Base-by-base conservation (phyloP, 2,329 filamentous ascomycete species). In the Diatrype stigma region DNA sequence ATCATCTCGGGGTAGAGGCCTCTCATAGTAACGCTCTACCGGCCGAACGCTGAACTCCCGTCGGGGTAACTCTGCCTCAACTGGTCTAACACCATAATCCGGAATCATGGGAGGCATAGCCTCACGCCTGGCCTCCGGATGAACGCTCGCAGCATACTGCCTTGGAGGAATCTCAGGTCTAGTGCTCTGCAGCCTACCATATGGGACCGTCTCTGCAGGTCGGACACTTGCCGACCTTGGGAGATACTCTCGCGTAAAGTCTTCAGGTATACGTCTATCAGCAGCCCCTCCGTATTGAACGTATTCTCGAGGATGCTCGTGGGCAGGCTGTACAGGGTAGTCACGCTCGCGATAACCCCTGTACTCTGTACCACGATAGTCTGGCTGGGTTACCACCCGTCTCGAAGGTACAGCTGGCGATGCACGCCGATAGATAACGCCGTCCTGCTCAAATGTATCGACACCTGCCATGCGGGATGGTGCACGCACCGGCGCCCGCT, bases 381-480 rank as follows among this genome's bases (percentile, higher is more conserved):
- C 85, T 2, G 83, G 79, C 54, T 86, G 81, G 11, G 84, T 84
- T 21, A 89, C 70, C 42, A 85, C 75, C 40, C 82, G 76, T 53
- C 82, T 73, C 10, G 77, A 72, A n/a, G 72, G 66, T 44, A 68
- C 77, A 8, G 73, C 62, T 2, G 84, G 80, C 3, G 84, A 74
- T 2, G 75, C 60, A 49, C 75, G 71, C 45, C 73, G 68, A 57
- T 84, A 84, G 4, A 81, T 60, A 23, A 75, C 58, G 3, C 69
- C 69, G 21, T 76, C 74, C 26, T 84, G 80, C 23, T 78, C 74
- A 50, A 75, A 76, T 2, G 73, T 67, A 8, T 74, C 70, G 19
- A 74, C 60, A 8, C 61, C 73, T 4, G 79, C 67, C 51, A 79
- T 75, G 52, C 79, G 76, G 4, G 80, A 77, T 6, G 75, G 63